Percentiles rank a stretch among this genome's conserved stretches.
Conservation (phyloP, 768 basidiomycete genomes). For the Boletus vermiculosoides region DNA sequence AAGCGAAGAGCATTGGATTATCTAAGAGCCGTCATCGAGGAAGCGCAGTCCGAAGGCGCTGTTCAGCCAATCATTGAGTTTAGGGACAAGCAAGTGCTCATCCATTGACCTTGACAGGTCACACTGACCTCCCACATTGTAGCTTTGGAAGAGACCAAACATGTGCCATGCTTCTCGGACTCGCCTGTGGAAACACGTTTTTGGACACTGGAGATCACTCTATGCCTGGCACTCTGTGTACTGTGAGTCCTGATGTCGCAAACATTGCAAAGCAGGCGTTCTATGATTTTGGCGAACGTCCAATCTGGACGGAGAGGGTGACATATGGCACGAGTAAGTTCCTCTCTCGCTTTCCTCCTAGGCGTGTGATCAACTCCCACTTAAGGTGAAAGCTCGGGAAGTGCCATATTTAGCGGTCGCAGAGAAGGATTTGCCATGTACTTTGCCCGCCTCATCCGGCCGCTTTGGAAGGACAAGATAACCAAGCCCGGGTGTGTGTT, state of each 20-base stretch:
- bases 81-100: constrained; percentile 60
- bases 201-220: constrained; percentile 57
- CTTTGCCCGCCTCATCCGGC: constrained; percentile 79
- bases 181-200: constrained; percentile 84
- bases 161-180: constrained; percentile 85
- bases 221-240: constrained; percentile 44
- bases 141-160: constrained; percentile 93
- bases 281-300: constrained; percentile 82
- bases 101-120: not conserved
- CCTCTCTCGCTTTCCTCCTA: not conserved
- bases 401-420: constrained; percentile 79
- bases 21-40: constrained; percentile 77
- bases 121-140: constrained; percentile 7
- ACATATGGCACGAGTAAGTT: constrained; percentile 71
- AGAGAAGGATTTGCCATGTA: constrained; percentile 87
- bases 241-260: constrained; percentile 59
- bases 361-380: constrained; percentile 1
- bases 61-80: constrained; percentile 81
- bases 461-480: constrained; percentile 84
- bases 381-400: constrained; percentile 65
- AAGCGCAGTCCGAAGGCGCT: constrained; percentile 72
- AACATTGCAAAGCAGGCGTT: constrained; percentile 80
- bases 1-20: constrained; percentile 87
- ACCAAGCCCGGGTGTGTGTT: constrained; percentile 56
- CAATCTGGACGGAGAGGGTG: constrained; percentile 75